Evolutionary conservation across 345 rosid species (phyloP), one percentile per base, ranked within the genome.

Genomic region (Kandelia obovata): DNA sequence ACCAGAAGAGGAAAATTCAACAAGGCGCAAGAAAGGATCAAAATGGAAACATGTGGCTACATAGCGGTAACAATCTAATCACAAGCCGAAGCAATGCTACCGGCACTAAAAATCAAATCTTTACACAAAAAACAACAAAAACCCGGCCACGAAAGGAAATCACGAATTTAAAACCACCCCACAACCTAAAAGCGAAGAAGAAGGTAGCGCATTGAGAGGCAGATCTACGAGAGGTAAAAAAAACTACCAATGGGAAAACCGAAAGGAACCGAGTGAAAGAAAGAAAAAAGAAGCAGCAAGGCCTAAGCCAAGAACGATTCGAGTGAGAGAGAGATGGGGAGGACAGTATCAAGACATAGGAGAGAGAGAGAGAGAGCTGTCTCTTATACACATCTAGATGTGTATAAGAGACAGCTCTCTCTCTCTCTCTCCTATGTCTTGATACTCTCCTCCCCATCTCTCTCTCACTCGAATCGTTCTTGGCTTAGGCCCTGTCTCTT

Each of bases 11-110:
- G 16, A 39, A 39, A 39, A 15, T 19, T 17, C 49, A 57, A 56
- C 62, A 51, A 49, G 15, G 28, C 62, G 25, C 67, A 9, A 55
- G 55, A 71, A 55, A 53, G 74, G 68, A 71, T 55, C 34, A 61
- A 39, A 56, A 34, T 7, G 37, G 37, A 34, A 57, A 15, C 4
- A 39, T 62, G 27, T 3, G 19, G 28, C 26, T 56, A 71, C 46
- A 43, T 56, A 70, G 37, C 31, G 7, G n/a, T 7, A 62, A 34
- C 21, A 53, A 53, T n/a, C 11, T 16, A 46, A 23, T 55, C 25
- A 46, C 34, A 65, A 52, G 19, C 34, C 37, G 13, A 17, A 19
- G 49, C 20, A 19, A 17, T 5, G 23, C 6, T 8, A 21, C 13
- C 59, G 7, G 59, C 25, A 9, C 31, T 27, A 56, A 56, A 11